These are phyloP conservation scores for Plantago ovata DNA, from an alignment of 257 asterid genomes.

Conservation along the genomic window DNA sequence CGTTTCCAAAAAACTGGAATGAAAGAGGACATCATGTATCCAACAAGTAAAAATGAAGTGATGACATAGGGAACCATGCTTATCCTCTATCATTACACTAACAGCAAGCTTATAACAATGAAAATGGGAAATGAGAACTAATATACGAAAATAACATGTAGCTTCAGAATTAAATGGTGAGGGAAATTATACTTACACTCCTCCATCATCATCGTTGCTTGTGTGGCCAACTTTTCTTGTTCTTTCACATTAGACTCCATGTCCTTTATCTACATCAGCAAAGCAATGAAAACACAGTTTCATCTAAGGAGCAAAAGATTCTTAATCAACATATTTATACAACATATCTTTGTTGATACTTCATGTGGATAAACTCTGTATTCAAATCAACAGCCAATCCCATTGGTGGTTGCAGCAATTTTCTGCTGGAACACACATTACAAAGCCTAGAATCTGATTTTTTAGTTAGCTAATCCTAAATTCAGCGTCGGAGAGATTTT, in stretches of 20 bases:
- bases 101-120: constrained; percentile 11
- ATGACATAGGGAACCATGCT: too few relatives aligned
- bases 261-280: constrained; percentile 58
- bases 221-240: constrained; percentile 61
- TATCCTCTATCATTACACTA: constrained; percentile 8
- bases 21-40: too few relatives aligned
- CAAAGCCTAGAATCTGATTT: too few relatives aligned
- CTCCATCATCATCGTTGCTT: constrained; percentile 48
- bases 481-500: too few relatives aligned
- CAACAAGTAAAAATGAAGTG: too few relatives aligned
- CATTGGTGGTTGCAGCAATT: not conserved
- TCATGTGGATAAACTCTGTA: too few relatives aligned
- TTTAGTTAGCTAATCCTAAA: too few relatives aligned
- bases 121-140: constrained; percentile 9
- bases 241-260: constrained; percentile 71
- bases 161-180: constrained; percentile 8
- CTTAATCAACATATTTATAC: constrained; percentile 11
- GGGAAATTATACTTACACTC: constrained; percentile 46
- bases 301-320: constrained; percentile 3
- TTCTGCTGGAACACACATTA: not conserved
- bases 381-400: not conserved
- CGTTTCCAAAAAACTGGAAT: too few relatives aligned
- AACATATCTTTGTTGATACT: not conserved
- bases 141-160: constrained; percentile 1
- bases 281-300: constrained; percentile 21